These are phyloP conservation scores for Kluyveromyces aestuarii DNA, from an alignment of 805 yeast species.

Conservation along the genomic window DNA sequence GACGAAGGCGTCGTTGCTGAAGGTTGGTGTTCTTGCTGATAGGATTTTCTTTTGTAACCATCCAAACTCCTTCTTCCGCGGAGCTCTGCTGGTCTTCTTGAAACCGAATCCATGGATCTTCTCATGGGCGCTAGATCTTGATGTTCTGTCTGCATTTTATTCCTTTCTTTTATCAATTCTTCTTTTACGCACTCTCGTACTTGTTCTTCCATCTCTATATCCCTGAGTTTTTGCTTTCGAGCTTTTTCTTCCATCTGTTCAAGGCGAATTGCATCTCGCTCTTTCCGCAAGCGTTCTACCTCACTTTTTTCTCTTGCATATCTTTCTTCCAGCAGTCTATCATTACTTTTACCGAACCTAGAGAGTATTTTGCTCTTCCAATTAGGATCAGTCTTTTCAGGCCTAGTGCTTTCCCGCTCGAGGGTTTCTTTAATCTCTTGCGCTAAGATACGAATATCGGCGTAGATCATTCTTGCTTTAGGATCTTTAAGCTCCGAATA, in stretches of 20 bases:
- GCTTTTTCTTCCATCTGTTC: constrained; percentile 10
- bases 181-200: constrained; percentile 16
- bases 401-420: constrained; percentile 3
- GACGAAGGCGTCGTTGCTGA: constrained; percentile 3
- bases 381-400: constrained; percentile 6
- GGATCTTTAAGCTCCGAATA: constrained; percentile 4
- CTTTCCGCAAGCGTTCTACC: constrained; percentile 15
- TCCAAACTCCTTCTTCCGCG: constrained; percentile 12
- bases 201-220: constrained; percentile 18
- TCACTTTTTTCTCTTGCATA: constrained; percentile 16
- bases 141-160: constrained; percentile 5
- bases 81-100: constrained; percentile 4
- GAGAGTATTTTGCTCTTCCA: constrained; percentile 5
- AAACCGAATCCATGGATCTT: constrained; percentile 4
- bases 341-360: constrained; percentile 5
- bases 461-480: constrained; percentile 12
- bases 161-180: constrained; percentile 11
- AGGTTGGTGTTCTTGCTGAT: neutral
- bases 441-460: constrained; percentile 22
- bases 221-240: constrained; percentile 16
- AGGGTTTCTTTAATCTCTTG: constrained; percentile 20
- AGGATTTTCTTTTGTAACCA: constrained; percentile 3
- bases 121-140: constrained; percentile 3
- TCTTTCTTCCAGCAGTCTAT: constrained; percentile 9
- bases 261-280: constrained; percentile 10